Percentiles rank a stretch among this genome's conserved stretches.
Evolutionary conservation across 192 early-diverging fungal genomes (phyloP).

Genomic region (Linnemannia elongata): DNA sequence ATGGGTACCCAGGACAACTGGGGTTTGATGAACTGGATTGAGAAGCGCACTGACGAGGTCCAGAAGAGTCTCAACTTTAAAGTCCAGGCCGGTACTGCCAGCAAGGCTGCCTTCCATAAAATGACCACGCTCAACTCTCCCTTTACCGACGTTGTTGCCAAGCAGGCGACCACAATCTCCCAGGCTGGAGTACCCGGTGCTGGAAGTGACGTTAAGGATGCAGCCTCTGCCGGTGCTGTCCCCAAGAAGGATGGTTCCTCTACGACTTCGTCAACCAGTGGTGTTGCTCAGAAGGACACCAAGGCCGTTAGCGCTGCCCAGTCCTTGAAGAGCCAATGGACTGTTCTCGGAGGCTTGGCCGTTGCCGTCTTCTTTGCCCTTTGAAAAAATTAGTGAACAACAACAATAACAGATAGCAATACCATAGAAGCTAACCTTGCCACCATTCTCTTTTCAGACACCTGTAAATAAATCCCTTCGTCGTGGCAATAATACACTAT

Average conservation of each 20-base stretch:
- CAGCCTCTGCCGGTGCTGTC: background rate
- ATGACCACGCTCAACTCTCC: constrained; percentile 20
- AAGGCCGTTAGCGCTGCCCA: constrained; percentile 12
- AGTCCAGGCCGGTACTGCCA: constrained; percentile 9
- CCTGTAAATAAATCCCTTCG: background rate
- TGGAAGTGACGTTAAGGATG: background rate
- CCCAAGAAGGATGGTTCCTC: background rate
- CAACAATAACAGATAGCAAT: background rate
- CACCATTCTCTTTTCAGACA: background rate
- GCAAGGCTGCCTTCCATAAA: constrained; percentile 18
- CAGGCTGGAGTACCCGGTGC: background rate
- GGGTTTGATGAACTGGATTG: constrained; percentile 33
- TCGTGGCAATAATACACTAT: background rate
- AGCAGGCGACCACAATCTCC: background rate
- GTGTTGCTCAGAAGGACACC: background rate
- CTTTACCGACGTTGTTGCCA: constrained; percentile 2
- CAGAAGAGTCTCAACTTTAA: constrained; percentile 34
- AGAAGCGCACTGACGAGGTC: constrained; percentile 5
- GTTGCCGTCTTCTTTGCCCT: constrained; percentile 12
- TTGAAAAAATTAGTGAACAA: constrained; percentile 6
- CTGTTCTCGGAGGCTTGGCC: constrained; percentile 16
- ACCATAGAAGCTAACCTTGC: background rate
- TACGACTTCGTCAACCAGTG: background rate
- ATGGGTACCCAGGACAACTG: constrained; percentile 11
- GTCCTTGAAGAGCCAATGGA: constrained; percentile 22